Base-by-base conservation (phyloP, 768 basidiomycete species). In the Nidularia pulvinata region DNA sequence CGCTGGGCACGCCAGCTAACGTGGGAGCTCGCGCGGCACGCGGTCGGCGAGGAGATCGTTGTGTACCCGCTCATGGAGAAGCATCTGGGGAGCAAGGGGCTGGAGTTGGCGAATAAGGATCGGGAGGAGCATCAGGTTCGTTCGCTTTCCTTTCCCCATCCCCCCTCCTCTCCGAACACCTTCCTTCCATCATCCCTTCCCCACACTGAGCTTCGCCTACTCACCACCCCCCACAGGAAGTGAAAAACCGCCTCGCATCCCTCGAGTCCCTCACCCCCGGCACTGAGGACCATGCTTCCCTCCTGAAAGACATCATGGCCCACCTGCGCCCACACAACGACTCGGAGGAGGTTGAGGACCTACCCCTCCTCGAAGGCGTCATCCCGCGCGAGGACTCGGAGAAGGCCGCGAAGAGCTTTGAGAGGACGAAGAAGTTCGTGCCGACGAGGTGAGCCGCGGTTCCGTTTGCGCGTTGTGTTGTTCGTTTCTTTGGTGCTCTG, bases 21-120 rank as follows among this genome's bases (percentile, higher is more conserved):
- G 10, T 86, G 83, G 84, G 83, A 84, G 65, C 70, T 86, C 39
- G 84, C 83, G 1, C 74, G 82, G 0, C 84, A 86, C 54, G 80
- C 84, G 3, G 77, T 80, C 6, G 82, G 78, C 11, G 85, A 86
- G 62, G 85, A 88, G 62, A 76, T 86, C 37, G 71, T 87, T 36
- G 79, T 85, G 1, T 86, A 86, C 58, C 85, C 84, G 11, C 71
- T 84, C 46, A 78, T 85, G 73, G 83, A 85, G 60, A 70, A 76
- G 54, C 70, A 80, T 51, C 76, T 86, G 52, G 84, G 84, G 5
- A 66, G 67, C 2, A 61, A 80, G 57, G 86, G 84, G 4, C 63
- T 64, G 46, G 51, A 75, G 43, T 73, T 86, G 14, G 78, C 84
- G 0, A 76, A 83, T 55, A 67, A 80, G 33, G 85, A 87, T 61